Base-by-base conservation (phyloP, 257 asterid genomes). In the Prunella vulgaris region DNA sequence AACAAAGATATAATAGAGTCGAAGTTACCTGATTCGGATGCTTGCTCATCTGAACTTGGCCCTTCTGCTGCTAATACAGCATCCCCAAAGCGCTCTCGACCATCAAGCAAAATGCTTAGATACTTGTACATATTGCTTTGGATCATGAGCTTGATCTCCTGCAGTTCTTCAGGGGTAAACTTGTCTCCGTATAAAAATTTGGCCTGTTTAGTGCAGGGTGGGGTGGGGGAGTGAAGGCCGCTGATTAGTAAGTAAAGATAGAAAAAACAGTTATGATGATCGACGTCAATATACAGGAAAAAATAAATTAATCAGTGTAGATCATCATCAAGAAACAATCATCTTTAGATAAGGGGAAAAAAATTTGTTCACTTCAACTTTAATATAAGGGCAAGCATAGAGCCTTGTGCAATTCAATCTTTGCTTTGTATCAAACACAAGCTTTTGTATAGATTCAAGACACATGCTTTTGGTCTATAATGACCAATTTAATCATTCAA, bases 81-180 rank as follows among this genome's bases (percentile, higher is more conserved):
- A 81, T 88, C 95, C 77, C 88, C 96, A 77, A 90, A 90, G 53
- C 89, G 94, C 74, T 90, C 97, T 51, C 97, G 89, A 20, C 90
- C 97, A 77, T 90, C 97, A 33, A 90, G 97, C 28, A 88, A 83
- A 82, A 90, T 81, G 80, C 97, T 90, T 17, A 90, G 81, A 66
- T 88, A 90, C 79, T 80, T 88, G 82, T 90, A 90, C 79, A 90
- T 73, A 78, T 86, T 90, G 83, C 97, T 88, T 76, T 90, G 97
- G 77, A 90, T 90, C 96, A 90, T 90, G 61, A 90, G 88, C 85
- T 90, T 90, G 77, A 90, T 90, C 72, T 88, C 94, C 82, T 86
- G 94, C 69, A 83, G 78, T 63, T 90, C 97, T 78, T 86, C 88
- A 54, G 79, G 9, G 28, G 92, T 83, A 68, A 88, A 88, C 68